Evolutionary conservation across 179 eudicot genomes (phyloP).

Genomic region (Silene vulgaris): DNA sequence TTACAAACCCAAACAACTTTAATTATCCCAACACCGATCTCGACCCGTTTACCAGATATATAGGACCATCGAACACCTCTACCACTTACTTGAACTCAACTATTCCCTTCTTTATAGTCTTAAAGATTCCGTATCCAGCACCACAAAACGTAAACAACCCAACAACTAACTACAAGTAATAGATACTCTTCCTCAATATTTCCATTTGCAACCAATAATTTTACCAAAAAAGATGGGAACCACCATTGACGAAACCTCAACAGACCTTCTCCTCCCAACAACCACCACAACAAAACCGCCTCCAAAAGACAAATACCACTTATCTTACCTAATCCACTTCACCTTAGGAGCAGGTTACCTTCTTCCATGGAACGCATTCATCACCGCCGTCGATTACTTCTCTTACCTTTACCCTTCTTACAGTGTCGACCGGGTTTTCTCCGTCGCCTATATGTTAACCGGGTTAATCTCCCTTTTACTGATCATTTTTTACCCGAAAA

Average conservation of each 20-base stretch:
- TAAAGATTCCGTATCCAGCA: too few relatives aligned
- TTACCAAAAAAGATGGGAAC: too few relatives aligned
- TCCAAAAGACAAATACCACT: conserved; percentile 63
- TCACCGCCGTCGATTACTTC: conserved; percentile 89
- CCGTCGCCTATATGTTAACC: conserved; percentile 61
- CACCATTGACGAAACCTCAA: conserved; percentile 18
- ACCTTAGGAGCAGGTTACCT: conserved; percentile 63
- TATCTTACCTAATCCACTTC: conserved; percentile 80
- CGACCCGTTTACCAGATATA: too few relatives aligned
- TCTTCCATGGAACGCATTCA: conserved; percentile 84
- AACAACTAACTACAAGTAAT: too few relatives aligned
- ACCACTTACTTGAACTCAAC: too few relatives aligned
- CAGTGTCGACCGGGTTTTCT: conserved; percentile 77
- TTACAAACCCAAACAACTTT: too few relatives aligned
- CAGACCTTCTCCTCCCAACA: conserved; percentile 20
- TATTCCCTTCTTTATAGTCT: too few relatives aligned
- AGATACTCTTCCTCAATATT: too few relatives aligned
- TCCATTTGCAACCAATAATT: too few relatives aligned
- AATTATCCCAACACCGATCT: too few relatives aligned
- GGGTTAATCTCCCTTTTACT: conserved; percentile 47
- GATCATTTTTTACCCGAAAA: conserved; percentile 44
- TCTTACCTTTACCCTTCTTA: conserved; percentile 66
- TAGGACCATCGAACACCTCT: too few relatives aligned
- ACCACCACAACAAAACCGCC: conserved; percentile 4
- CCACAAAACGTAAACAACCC: too few relatives aligned